These are phyloP conservation scores for Puccinellia tenuiflora DNA, from an alignment of 176 grass and related monocot genomes.

Conservation along the genomic window DNA sequence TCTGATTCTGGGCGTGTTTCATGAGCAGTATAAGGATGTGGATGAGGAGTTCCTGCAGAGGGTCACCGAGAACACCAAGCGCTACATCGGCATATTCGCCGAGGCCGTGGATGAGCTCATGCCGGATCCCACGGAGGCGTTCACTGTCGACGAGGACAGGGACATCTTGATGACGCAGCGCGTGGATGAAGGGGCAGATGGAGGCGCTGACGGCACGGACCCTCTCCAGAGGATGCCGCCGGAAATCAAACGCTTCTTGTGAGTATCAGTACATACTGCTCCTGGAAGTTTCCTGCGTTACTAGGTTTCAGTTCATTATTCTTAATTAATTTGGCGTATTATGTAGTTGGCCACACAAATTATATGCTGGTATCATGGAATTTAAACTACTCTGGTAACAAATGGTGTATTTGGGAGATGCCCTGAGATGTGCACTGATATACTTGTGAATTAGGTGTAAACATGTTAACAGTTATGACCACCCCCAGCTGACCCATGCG, in stretches of 20 bases:
- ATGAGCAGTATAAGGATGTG: slow-evolving; percentile 63
- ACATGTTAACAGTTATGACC: not conserved
- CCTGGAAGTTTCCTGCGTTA: not conserved
- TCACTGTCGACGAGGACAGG: slow-evolving; percentile 68
- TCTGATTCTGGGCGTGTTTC: slow-evolving; percentile 4
- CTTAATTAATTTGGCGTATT: not conserved
- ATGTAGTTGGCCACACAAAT: not conserved
- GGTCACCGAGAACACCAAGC: slow-evolving; percentile 72
- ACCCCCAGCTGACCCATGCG: not conserved
- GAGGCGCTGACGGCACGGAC: slow-evolving; percentile 35
- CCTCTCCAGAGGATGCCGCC: slow-evolving; percentile 87
- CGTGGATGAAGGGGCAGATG: slow-evolving; percentile 69
- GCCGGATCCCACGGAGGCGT: slow-evolving; percentile 93
- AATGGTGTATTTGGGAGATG: not conserved
- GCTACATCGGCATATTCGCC: slow-evolving; percentile 71
- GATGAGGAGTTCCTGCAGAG: slow-evolving; percentile 87
- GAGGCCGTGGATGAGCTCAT: slow-evolving; percentile 91
- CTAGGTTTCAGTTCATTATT: not conserved
- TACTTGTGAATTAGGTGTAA: not conserved
- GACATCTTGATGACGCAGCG: slow-evolving; percentile 98
- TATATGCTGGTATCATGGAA: not conserved
- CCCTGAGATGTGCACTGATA: not conserved
- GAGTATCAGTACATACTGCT: slow-evolving; percentile 4
- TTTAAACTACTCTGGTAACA: not conserved
- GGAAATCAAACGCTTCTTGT: slow-evolving; percentile 98